Conservation (phyloP, 1,284 basidiomycete genomes). For the Inonotus obliquus region DNA sequence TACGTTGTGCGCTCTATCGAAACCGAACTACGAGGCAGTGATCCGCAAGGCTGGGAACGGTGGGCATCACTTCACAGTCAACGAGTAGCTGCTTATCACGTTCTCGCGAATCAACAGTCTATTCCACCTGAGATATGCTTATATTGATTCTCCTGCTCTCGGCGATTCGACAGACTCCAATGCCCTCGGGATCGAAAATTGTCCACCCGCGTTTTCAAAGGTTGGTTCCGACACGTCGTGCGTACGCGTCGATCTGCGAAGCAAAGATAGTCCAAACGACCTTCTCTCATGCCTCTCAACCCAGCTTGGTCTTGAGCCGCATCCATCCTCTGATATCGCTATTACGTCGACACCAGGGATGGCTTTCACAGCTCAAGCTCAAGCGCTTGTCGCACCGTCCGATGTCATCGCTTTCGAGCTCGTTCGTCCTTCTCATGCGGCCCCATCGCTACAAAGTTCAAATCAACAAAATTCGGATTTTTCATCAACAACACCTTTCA, state of each 20-base stretch:
- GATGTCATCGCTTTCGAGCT: slow-evolving; percentile 60
- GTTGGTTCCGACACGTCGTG: slow-evolving; percentile 32
- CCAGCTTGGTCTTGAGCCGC: slow-evolving; percentile 35
- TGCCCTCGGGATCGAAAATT: slow-evolving; percentile 6
- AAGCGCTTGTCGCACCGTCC: slow-evolving; percentile 56
- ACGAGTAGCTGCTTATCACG: not conserved
- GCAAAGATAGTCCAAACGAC: slow-evolving; percentile 41
- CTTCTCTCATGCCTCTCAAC: slow-evolving; percentile 53
- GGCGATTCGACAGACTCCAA: not conserved
- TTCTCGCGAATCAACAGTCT: not conserved
- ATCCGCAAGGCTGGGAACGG: slow-evolving; percentile 2
- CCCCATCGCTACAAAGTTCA: not conserved
- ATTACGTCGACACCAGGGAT: not conserved
- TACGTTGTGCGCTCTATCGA: slow-evolving; percentile 11
- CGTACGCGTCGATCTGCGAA: slow-evolving; percentile 38
- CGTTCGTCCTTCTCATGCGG: slow-evolving; percentile 25
- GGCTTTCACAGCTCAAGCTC: slow-evolving; percentile 30
- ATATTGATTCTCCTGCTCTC: not conserved
- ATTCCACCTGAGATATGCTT: slow-evolving; percentile 17
- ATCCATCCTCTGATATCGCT: not conserved
- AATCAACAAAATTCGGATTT: slow-evolving; percentile 17
- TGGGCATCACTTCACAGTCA: not conserved
- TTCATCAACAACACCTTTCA: slow-evolving; percentile 34
- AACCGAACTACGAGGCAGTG: not conserved
- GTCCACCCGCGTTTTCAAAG: not conserved